Conservation (phyloP, 768 basidiomycete species). For the Kwoniella sp. region DNA sequence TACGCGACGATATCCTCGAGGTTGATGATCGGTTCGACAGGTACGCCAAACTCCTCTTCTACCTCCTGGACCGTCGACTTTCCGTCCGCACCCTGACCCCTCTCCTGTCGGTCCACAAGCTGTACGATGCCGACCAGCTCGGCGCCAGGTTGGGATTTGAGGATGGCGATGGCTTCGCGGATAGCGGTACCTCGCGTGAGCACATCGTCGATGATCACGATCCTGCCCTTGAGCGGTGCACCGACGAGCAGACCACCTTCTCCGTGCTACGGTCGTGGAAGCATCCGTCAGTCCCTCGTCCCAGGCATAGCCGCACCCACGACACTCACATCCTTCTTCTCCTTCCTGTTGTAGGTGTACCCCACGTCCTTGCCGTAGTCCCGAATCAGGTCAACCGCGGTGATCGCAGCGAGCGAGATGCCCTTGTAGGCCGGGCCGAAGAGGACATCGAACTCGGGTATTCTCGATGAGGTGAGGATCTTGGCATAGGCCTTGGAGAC, state of each 20-base stretch:
- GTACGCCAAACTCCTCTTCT: conserved; percentile 65
- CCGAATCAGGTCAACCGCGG: conserved; percentile 68
- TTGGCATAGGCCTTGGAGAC: conserved; percentile 78
- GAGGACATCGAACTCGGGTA: conserved; percentile 67
- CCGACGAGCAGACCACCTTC: conserved; percentile 92
- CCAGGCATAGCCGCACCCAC: not conserved
- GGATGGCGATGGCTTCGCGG: conserved; percentile 71
- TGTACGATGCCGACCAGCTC: conserved; percentile 79
- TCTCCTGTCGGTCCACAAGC: conserved; percentile 79
- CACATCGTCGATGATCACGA: conserved; percentile 92
- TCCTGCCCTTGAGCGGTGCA: conserved; percentile 68
- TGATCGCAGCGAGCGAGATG: conserved; percentile 83
- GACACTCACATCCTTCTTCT: conserved; percentile 67
- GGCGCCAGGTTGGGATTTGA: conserved; percentile 61
- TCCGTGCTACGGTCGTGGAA: conserved; percentile 59
- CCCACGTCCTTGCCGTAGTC: conserved; percentile 65
- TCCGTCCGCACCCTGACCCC: conserved; percentile 62
- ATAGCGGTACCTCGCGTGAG: conserved; percentile 75
- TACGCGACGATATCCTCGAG: conserved; percentile 82
- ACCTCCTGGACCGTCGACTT: conserved; percentile 76
- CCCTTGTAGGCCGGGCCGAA: conserved; percentile 99
- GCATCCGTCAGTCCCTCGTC: too few species aligned
- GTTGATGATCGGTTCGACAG: conserved; percentile 72
- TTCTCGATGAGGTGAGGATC: conserved; percentile 62
- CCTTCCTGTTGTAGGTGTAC: conserved; percentile 90